Conservation (phyloP, 805 yeast species). For the Diddensiella caesifluorescens region DNA sequence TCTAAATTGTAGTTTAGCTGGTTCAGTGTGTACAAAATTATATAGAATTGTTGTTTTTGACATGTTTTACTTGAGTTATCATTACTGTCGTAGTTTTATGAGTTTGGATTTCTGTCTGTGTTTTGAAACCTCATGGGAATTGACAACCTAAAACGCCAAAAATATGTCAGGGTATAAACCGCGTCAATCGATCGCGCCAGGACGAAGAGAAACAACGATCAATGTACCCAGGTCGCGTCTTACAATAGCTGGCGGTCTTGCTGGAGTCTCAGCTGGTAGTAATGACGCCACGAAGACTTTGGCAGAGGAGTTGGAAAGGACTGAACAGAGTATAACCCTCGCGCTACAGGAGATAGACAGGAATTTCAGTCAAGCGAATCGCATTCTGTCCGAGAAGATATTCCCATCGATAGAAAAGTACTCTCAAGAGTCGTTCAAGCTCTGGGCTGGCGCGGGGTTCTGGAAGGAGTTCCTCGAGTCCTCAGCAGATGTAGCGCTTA, state of each 20-base stretch:
- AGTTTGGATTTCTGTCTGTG: too few relatives aligned
- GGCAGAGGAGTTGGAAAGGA: constrained; percentile 49
- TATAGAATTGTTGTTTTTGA: not conserved
- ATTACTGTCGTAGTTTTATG: too few relatives aligned
- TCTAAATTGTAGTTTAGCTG: constrained; percentile 32
- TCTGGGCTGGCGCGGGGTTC: constrained; percentile 64
- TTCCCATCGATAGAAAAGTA: constrained; percentile 64
- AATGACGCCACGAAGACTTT: constrained; percentile 8
- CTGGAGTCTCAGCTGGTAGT: constrained; percentile 7
- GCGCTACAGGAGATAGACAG: constrained; percentile 75
- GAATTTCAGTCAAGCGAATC: constrained; percentile 62
- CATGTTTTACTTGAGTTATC: too few relatives aligned
- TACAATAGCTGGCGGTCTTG: constrained; percentile 5
- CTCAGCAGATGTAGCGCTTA: constrained; percentile 60
- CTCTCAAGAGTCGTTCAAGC: constrained; percentile 49
- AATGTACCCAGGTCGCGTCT: constrained; percentile 3
- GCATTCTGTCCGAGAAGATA: constrained; percentile 59
- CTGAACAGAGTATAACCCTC: constrained; percentile 76
- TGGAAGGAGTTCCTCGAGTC: constrained; percentile 77
- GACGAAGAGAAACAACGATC: constrained; percentile 5
- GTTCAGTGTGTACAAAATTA: not conserved
- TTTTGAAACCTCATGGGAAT: too few relatives aligned
- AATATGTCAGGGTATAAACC: not conserved
- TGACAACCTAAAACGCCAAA: too few relatives aligned
- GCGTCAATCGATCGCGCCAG: constrained; percentile 11